Conservation (phyloP, 1,284 basidiomycete species). For the Ganoderma sp. region DNA sequence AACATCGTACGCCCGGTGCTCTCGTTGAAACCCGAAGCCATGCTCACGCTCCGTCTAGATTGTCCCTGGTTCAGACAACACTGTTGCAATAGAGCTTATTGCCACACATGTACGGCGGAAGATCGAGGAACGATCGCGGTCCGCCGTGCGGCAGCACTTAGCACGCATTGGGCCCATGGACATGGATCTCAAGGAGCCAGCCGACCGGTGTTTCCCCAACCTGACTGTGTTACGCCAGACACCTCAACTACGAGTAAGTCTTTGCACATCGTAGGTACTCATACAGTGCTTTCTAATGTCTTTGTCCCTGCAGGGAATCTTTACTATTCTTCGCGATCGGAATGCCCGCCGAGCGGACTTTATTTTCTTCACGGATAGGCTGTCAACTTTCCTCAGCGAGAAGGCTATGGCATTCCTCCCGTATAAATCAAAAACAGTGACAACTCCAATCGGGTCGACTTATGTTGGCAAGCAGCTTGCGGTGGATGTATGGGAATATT, state of each 20-base stretch:
- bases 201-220: conserved; percentile 59
- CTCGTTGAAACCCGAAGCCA: background rate
- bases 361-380: conserved; percentile 85
- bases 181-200: conserved; percentile 18
- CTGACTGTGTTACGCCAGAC: conserved; percentile 80
- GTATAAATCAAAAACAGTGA: conserved; percentile 65
- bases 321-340: conserved; percentile 82
- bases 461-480: conserved; percentile 69
- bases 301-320: conserved; percentile 69
- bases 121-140: conserved; percentile 76
- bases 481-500: conserved; percentile 49
- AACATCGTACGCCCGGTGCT: conserved; percentile 71
- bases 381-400: conserved; percentile 87
- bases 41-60: conserved; percentile 61
- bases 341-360: conserved; percentile 83
- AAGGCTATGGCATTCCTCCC: conserved; percentile 84
- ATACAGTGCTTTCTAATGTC: background rate
- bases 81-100: conserved; percentile 93
- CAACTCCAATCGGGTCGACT: conserved; percentile 69
- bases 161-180: conserved; percentile 47
- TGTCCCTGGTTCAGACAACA: conserved; percentile 87
- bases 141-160: conserved; percentile 78
- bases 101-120: conserved; percentile 89
- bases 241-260: conserved; percentile 74
- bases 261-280: background rate